phyloP scores from a whole-genome alignment of 352 stramenopile species.

The Pythium plurisporium region DNA sequence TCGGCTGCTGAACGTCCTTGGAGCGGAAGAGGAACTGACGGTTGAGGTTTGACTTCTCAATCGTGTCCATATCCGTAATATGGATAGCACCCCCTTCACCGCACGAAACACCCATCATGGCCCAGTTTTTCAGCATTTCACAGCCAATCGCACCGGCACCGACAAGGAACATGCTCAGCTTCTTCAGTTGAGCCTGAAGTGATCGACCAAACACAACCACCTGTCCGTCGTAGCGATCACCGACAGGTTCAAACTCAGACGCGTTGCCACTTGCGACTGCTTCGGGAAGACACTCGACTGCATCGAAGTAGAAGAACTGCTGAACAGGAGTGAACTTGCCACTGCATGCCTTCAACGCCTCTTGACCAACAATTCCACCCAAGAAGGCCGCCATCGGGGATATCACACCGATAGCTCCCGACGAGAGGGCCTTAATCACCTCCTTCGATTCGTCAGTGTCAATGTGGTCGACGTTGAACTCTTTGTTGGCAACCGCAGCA shows the following conservation, averaged over 20 bases:
- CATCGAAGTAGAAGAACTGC: slow-evolving; percentile 99
- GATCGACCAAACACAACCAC: slow-evolving; percentile 87
- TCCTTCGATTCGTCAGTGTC: slow-evolving; percentile 67
- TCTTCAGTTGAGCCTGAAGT: slow-evolving; percentile 79
- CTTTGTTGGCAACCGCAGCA: slow-evolving; percentile 60
- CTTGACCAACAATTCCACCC: slow-evolving; percentile 97
- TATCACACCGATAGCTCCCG: slow-evolving; percentile 88
- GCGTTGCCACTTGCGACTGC: slow-evolving; percentile 36
- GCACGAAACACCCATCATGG: slow-evolving; percentile 97
- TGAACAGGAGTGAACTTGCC: slow-evolving; percentile 99
- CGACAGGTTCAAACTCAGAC: slow-evolving; percentile 58
- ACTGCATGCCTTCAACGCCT: slow-evolving; percentile 98
- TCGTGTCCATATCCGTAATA: slow-evolving; percentile 99
- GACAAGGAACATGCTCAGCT: slow-evolving; percentile 97
- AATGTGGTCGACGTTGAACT: slow-evolving; percentile 58
- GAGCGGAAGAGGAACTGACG: slow-evolving; percentile 99
- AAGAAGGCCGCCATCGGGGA: slow-evolving; percentile 96
- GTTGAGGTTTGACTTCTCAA: slow-evolving; percentile 99
- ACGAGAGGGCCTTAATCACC: slow-evolving; percentile 74
- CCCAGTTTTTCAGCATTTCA: slow-evolving; percentile 99
- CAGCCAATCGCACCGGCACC: slow-evolving; percentile 99
- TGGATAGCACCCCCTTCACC: slow-evolving; percentile 85
- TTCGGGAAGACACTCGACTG: slow-evolving; percentile 94
- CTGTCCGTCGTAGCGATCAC: slow-evolving; percentile 92
- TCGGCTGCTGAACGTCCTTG: slow-evolving; percentile 95